Evolutionary conservation across 1,284 basidiomycete genomes (phyloP), one percentile per base, ranked within the genome.

Genomic region (Pyrrhoderma noxium): DNA sequence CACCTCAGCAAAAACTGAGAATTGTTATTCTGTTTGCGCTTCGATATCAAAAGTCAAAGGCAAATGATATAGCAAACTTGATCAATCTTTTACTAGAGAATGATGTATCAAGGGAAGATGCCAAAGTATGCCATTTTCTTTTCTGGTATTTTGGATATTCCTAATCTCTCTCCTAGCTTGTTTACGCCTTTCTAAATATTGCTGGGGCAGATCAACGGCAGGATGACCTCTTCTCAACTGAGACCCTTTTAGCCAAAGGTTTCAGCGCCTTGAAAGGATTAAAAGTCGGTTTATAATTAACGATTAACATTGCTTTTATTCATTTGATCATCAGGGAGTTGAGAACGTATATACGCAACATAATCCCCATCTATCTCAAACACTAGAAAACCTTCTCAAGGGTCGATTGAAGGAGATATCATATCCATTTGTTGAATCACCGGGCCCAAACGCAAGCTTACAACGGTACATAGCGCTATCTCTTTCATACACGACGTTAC

Each of bases 311-410:
- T 25, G 27, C 14, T 11, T 18, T 27, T 47, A 31, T 37, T 43
- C 1, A 21, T 54, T 48, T 47, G 27, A 31, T 47, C 40, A 40
- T 2, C 52, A 92, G 87, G 96, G 96, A 5, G 96, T 99, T 4
- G 96, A 99, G 67, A 99, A 99, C 62, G 95, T 99, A 7, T 99
- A 98, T 64, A 99, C 94, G 51, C 96, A 99, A 62, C 96, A 99
- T 63, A 87, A 85, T 13, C 96, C 96, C 8, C 93, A 96, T 66
- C 73, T 99, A 2, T 82, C 88, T 0, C 84, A 97, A 63, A 99
- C 95, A 3, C 70, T 99, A 18, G 96, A 99, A 63, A 77, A 89
- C 51, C 70, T 99, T 1, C 79, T 96, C 61, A 92, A 83, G 61
- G 95, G 93, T 11, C 75, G 89, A 44, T 66, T 99, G 56, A 84